Conservation (phyloP, 164 flowering plant species). For the Vitis riparia region DNA sequence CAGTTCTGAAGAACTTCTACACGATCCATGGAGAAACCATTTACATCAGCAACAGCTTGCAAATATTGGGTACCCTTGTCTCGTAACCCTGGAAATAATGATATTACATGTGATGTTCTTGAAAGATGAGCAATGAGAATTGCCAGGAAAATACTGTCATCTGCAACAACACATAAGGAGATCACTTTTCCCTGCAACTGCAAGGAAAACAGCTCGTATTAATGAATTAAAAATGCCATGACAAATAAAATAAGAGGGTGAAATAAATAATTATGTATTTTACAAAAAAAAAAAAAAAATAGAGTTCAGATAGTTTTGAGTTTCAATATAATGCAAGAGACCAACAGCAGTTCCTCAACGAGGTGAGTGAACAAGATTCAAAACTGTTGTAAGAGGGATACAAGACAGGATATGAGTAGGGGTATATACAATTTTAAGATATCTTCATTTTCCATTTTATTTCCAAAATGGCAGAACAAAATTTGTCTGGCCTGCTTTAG, state of each 20-base stretch:
- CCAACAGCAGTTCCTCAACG: too few relatives aligned
- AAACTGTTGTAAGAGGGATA: too few relatives aligned
- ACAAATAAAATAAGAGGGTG: neutral
- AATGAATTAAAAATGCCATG: slow-evolving; percentile 1
- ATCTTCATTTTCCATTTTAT: neutral
- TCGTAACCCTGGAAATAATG: slow-evolving; percentile 76
- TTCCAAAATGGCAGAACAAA: neutral
- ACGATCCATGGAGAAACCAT: slow-evolving; percentile 64
- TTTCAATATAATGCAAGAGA: too few relatives aligned
- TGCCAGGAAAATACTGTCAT: slow-evolving; percentile 84
- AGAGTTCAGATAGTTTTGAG: too few relatives aligned
- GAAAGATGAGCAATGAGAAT: slow-evolving; percentile 59
- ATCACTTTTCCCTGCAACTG: slow-evolving; percentile 64
- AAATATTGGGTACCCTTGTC: slow-evolving; percentile 62
- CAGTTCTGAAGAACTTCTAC: slow-evolving; percentile 49
- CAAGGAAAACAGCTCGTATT: slow-evolving; percentile 19
- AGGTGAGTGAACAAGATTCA: too few relatives aligned
- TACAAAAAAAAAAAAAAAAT: too few relatives aligned
- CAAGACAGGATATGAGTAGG: neutral
- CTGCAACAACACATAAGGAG: slow-evolving; percentile 71
- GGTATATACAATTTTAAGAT: neutral
- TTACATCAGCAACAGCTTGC: slow-evolving; percentile 63
- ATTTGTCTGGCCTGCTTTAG: neutral
- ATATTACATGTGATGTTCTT: slow-evolving; percentile 48
- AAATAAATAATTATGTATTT: too few relatives aligned